These are phyloP conservation scores for Trichoderma sp. DNA, from an alignment of 2,329 filamentous ascomycete species.

Conservation along the genomic window DNA sequence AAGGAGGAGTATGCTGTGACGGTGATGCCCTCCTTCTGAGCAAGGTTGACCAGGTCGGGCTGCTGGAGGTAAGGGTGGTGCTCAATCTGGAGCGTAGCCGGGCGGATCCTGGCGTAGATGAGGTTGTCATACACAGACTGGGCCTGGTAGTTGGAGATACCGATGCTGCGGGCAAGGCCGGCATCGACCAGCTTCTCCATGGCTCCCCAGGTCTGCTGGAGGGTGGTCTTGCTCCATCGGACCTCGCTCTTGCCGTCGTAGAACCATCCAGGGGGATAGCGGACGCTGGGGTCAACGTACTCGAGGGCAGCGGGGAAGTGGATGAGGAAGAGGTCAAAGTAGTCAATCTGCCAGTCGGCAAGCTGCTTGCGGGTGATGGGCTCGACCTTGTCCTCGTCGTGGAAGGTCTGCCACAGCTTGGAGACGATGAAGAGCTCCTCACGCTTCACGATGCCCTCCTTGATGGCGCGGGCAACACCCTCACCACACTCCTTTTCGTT, in stretches of 20 bases:
- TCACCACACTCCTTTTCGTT: constrained; percentile 78
- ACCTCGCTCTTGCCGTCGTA: constrained; percentile 62
- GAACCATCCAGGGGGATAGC: constrained; percentile 78
- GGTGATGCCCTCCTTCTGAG: constrained; percentile 66
- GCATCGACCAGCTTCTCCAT: constrained; percentile 73
- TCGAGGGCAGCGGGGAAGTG: constrained; percentile 87
- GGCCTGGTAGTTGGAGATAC: constrained; percentile 79
- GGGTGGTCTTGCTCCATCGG: constrained; percentile 64
- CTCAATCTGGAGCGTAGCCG: constrained; percentile 81
- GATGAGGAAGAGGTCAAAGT: constrained; percentile 86
- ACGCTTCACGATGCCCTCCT: constrained; percentile 76
- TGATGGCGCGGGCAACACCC: constrained; percentile 74
- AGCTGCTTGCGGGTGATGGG: constrained; percentile 75
- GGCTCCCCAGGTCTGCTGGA: constrained; percentile 79
- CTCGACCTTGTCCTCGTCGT: constrained; percentile 74
- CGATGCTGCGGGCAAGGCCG: constrained; percentile 70
- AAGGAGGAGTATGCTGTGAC: constrained; percentile 85
- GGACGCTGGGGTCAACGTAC: constrained; percentile 75
- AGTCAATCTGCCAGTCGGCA: constrained; percentile 79
- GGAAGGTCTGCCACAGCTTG: constrained; percentile 93
- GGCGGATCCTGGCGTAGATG: constrained; percentile 70
- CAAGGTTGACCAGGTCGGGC: constrained; percentile 65
- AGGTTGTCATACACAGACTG: constrained; percentile 76
- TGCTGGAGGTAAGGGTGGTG: constrained; percentile 88
- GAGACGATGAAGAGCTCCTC: constrained; percentile 89